Base-by-base conservation (phyloP, 1,139 yeast species). In the Kurtzmaniella natalensis region DNA sequence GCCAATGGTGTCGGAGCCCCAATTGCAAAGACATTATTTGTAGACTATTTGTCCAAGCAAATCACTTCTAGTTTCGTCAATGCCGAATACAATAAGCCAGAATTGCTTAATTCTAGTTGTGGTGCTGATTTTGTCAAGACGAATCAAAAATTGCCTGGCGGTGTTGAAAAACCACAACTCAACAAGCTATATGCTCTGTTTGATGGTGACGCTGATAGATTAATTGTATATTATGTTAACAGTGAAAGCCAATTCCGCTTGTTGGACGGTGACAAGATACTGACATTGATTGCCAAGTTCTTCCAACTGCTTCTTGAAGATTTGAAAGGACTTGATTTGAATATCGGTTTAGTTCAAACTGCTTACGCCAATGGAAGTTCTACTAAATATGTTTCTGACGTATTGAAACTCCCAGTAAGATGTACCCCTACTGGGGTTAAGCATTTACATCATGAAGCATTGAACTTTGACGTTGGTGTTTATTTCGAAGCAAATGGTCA, bases 401-500 rank as follows among this genome's bases (percentile, higher is more conserved):
- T 61, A 0, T 69, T 92, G 48, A 69, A 76, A 39, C 61, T 87
- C 13, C 96, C 96, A 0, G 95, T 87, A 7, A 77, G 78, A 3
- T 86, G 94, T 57, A 86, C 97, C 0, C 83, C 95, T 29, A 92
- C 98, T 2, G 98, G 99, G 28, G 98, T 92, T 28, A 92, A 92
- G 60, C 95, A 92, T 59, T 69, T 94, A 45, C 98, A 94, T 54
- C 95, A 85, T 48, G 87, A 78, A 48, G 95, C 95, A 1, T 78
- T 76, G 41, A 72, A 78, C 36, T 92, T 76, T 52, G 97, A 88
- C 51, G 72, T 92, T 43, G 98, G 98, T 17, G 80, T 92, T 16
- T 92, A 94, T 59, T 92, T 92, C 50, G 99, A 92, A 64, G 98
- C 99, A 34, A 92, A 92, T 53, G 99, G 99, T n/a, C 99, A 92